Percentiles rank a stretch among this genome's conserved stretches.
Evolutionary conservation across 805 yeast genomes (phyloP).

Genomic region (Hanseniaspora nectarophila): DNA sequence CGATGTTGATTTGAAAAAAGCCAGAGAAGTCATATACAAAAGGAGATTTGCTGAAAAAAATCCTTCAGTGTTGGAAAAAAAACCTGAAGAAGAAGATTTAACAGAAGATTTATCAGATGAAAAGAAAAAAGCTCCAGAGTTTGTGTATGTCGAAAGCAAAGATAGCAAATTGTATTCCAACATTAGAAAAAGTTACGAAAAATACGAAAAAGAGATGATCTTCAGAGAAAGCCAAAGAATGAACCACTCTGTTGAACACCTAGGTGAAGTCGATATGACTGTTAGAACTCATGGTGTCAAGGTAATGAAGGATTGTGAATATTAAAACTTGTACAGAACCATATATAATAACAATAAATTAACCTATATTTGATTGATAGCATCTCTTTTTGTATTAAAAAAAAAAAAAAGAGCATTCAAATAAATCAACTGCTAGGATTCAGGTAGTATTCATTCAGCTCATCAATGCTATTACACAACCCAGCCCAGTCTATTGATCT

Average conservation of each 20-base stretch:
- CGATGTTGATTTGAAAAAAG: slow-evolving; percentile 2
- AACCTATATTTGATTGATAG: too few relatives aligned
- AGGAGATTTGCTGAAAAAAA: slow-evolving; percentile 3
- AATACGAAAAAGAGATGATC: not conserved
- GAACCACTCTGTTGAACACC: not conserved
- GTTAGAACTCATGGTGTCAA: not conserved
- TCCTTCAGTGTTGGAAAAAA: not conserved
- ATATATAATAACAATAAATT: too few relatives aligned
- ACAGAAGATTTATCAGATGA: not conserved
- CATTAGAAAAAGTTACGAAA: not conserved
- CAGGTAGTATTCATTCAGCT: slow-evolving; percentile 54
- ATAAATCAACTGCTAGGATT: not conserved
- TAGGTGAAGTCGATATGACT: slow-evolving; percentile 1
- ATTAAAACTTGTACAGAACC: slow-evolving; percentile 8
- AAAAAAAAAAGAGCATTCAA: too few relatives aligned
- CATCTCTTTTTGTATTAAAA: too few relatives aligned
- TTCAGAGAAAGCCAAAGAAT: not conserved
- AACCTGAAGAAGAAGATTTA: not conserved
- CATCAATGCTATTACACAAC: slow-evolving; percentile 70
- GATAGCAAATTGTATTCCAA: slow-evolving; percentile 18
- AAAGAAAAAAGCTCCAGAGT: not conserved
- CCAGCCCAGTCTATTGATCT: slow-evolving; percentile 82
- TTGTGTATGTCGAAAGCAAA: not conserved
- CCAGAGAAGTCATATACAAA: slow-evolving; percentile 3
- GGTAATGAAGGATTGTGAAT: slow-evolving; percentile 1